These are phyloP conservation scores for Zelonia costaricensis DNA, from an alignment of 208 protist genomes.

Conservation along the genomic window DNA sequence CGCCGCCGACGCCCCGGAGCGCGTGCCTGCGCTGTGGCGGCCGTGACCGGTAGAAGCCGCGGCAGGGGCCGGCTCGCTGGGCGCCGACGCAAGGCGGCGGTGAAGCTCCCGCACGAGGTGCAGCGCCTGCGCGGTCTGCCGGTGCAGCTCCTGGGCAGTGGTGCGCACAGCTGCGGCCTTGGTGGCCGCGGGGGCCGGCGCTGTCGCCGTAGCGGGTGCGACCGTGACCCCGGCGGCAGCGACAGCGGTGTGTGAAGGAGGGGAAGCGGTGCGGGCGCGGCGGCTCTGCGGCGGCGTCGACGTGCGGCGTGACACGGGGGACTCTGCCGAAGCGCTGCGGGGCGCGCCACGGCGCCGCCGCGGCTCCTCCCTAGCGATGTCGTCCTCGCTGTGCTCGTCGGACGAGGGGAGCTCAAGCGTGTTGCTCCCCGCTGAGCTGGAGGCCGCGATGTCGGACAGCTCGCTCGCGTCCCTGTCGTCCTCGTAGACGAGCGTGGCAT, in stretches of 20 bases:
- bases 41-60: background rate
- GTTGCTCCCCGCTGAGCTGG: background rate
- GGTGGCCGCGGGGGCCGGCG: background rate
- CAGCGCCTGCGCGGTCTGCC: background rate
- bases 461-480: conserved; percentile 7
- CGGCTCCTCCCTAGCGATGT: no score
- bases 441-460: conserved; percentile 8
- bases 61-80: background rate
- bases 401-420: background rate
- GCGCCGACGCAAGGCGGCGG: background rate
- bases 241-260: no score
- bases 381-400: background rate
- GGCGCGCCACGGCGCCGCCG: no score
- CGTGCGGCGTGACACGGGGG: no score
- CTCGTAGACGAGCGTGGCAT: conserved; percentile 22
- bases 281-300: no score
- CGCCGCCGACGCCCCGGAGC: background rate
- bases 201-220: no score
- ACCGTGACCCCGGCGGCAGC: no score
- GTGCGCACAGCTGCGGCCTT: background rate
- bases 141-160: background rate
- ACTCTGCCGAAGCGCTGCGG: no score
- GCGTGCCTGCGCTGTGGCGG: background rate
- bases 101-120: background rate
- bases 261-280: no score